These are phyloP conservation scores for Marchantia polymorpha DNA, from an alignment of 225 moss, liverwort and hornwort genomes.

Conservation along the genomic window DNA sequence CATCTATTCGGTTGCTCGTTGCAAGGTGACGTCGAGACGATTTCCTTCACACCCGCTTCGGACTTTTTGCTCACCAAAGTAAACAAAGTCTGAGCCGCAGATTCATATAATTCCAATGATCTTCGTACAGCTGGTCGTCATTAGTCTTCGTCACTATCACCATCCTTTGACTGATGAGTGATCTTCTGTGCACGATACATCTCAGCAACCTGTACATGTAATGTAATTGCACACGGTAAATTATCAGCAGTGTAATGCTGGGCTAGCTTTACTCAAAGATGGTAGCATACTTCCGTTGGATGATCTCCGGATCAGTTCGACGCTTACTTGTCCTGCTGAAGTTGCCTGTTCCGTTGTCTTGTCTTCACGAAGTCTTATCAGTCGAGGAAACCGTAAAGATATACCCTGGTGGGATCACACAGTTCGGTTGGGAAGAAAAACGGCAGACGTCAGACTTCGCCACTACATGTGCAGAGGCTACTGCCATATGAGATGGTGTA, in stretches of 20 bases:
- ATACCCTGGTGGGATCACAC: slow-evolving; percentile 57
- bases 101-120: neutral
- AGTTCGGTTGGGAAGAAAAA: slow-evolving; percentile 16
- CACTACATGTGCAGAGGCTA: neutral
- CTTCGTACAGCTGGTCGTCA: neutral
- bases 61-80: neutral
- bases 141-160: slow-evolving; percentile 67
- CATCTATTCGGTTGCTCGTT: neutral
- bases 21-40: neutral
- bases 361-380: slow-evolving; percentile 83
- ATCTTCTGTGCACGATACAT: slow-evolving; percentile 97
- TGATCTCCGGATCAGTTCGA: neutral
- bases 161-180: slow-evolving; percentile 56
- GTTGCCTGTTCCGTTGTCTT: slow-evolving; percentile 90
- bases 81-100: neutral
- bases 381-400: slow-evolving; percentile 81
- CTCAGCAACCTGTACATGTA: slow-evolving; percentile 71
- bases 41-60: neutral
- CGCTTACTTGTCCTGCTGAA: slow-evolving; percentile 68
- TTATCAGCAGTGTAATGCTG: too few species aligned
- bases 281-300: too few species aligned
- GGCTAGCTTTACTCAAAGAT: too few species aligned
- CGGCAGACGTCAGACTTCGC: neutral
- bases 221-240: too few species aligned
- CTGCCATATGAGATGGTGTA: neutral